phyloP scores from a whole-genome alignment of 768 basidiomycete genomes.

The Megacollybia marginata region DNA sequence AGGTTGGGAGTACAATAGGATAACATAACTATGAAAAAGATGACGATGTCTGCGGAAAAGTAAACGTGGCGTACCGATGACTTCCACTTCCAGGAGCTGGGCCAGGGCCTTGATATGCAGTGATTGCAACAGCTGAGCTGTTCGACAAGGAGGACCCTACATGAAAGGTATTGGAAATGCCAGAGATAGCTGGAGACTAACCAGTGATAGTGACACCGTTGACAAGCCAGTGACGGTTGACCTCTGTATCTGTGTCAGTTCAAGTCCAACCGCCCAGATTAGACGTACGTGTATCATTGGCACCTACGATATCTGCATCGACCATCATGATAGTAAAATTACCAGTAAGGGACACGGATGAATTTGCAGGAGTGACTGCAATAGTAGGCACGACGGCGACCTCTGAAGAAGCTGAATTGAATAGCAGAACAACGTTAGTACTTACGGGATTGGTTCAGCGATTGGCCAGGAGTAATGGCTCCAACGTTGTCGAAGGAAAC shows the following conservation, averaged over 20 bases:
- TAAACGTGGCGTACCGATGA: conserved; percentile 45
- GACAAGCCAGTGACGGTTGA: conserved; percentile 77
- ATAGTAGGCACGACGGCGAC: conserved; percentile 47
- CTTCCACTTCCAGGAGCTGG: conserved; percentile 65
- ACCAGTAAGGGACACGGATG: conserved; percentile 35
- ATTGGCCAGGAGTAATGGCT: conserved; percentile 49
- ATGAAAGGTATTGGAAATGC: too few relatives aligned
- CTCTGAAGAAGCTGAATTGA: conserved; percentile 31
- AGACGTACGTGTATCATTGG: conserved; percentile 32
- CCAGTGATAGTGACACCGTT: conserved; percentile 51
- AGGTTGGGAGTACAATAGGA: conserved; percentile 62
- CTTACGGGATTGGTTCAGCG: conserved; percentile 50
- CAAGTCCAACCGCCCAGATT: too few relatives aligned
- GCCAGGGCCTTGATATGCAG: conserved; percentile 64
- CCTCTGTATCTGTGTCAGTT: conserved; percentile 22
- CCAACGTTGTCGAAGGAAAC: conserved; percentile 44
- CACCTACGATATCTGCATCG: conserved; percentile 64
- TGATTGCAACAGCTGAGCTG: conserved; percentile 29
- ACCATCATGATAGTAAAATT: conserved; percentile 68
- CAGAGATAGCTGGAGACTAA: conserved; percentile 12
- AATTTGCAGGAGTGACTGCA: conserved; percentile 41
- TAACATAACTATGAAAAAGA: conserved; percentile 45
- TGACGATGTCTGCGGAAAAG: neutral
- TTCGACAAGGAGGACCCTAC: too few relatives aligned
- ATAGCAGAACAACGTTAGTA: conserved; percentile 6